phyloP scores from a whole-genome alignment of 78 protist species.

The Paulinella micropora region DNA sequence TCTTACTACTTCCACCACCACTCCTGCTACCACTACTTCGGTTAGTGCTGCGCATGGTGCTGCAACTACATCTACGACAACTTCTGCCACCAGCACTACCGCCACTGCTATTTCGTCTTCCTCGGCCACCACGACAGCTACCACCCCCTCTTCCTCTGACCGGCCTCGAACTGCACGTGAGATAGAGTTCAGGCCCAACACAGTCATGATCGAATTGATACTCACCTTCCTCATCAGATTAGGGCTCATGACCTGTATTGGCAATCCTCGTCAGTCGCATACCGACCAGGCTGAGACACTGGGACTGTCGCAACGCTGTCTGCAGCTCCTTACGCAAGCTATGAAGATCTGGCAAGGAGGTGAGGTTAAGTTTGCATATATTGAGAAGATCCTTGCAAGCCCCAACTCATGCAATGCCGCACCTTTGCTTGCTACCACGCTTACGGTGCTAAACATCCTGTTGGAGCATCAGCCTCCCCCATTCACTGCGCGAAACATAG shows the following conservation, averaged over 20 bases:
- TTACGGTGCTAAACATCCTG: not conserved
- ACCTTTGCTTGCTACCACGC: not conserved
- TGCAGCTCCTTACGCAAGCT: not conserved
- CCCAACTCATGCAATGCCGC: not conserved
- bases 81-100: not conserved
- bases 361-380: not conserved
- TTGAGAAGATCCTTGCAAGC: not conserved
- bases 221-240: constrained; percentile 18
- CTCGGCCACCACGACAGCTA: not conserved
- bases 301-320: not conserved
- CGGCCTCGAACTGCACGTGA: not conserved
- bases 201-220: constrained; percentile 22
- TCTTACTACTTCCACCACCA: not conserved
- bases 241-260: not conserved
- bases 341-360: constrained; percentile 5
- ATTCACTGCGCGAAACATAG: not conserved
- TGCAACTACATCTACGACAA: not conserved
- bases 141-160: not conserved
- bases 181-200: not conserved
- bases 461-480: not conserved
- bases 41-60: not conserved
- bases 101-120: not conserved
- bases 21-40: not conserved
- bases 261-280: no score
- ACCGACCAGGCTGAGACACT: not conserved